A percentile compares a stretch with the other conserved stretches of the same genome.
Conservation (phyloP, 2,329 filamentous ascomycete species). For the Dothideomycetes sp. region DNA sequence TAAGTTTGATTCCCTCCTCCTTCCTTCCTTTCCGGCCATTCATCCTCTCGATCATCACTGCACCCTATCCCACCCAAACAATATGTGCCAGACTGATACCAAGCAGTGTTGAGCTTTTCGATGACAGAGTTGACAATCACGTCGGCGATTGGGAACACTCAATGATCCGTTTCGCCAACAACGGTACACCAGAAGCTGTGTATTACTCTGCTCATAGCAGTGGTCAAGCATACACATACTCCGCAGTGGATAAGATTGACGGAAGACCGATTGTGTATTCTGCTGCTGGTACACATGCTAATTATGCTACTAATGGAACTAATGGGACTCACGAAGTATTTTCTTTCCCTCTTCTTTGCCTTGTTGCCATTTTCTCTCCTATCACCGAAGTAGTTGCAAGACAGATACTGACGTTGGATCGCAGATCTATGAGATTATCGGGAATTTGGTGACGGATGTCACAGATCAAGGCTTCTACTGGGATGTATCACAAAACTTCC, state of each 20-base stretch:
- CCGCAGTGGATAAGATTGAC: constrained; percentile 4
- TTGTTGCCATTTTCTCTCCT: not conserved
- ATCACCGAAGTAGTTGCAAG: no score
- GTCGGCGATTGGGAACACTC: constrained; percentile 11
- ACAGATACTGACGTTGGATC: no score
- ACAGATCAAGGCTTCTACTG: constrained; percentile 4
- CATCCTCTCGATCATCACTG: no score
- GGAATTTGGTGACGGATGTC: constrained; percentile 4
- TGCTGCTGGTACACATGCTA: constrained; percentile 3
- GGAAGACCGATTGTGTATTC: not conserved
- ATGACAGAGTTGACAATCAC: constrained; percentile 10
- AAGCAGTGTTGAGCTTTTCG: no score
- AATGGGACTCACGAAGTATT: not conserved
- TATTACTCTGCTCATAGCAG: constrained; percentile 9
- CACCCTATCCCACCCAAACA: no score
- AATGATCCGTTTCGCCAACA: constrained; percentile 6
- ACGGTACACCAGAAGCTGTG: constrained; percentile 2
- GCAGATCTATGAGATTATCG: constrained; percentile 1
- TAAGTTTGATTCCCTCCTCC: not conserved
- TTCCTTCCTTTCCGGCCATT: no score
- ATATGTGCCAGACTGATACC: no score
- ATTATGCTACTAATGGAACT: constrained; percentile 2
- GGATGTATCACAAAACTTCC: constrained; percentile 8
- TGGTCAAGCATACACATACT: constrained; percentile 6
- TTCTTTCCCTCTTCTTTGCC: not conserved